These are phyloP conservation scores for Aspergillus sp. DNA, from an alignment of 2,329 filamentous ascomycete genomes.

Conservation along the genomic window DNA sequence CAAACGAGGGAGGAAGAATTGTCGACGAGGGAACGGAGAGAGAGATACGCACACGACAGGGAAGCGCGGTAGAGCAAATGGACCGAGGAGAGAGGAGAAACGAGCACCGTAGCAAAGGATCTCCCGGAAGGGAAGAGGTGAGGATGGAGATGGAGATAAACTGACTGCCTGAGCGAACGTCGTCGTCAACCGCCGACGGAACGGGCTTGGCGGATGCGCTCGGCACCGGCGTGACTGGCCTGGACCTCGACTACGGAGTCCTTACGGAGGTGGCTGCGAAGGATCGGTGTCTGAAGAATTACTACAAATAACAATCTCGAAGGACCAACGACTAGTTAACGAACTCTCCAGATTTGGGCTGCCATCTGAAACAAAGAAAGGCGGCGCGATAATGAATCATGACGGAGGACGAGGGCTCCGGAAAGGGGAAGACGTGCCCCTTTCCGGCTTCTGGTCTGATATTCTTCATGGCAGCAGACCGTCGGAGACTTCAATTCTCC, in stretches of 20 bases:
- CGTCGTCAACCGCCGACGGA: constrained; percentile 12
- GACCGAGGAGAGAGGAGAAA: neutral
- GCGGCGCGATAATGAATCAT: neutral
- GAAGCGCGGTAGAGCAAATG: neutral
- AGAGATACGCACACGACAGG: neutral
- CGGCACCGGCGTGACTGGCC: neutral
- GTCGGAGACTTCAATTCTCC: neutral
- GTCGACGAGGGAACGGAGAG: constrained; percentile 2
- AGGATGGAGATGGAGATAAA: neutral
- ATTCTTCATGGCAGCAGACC: neutral
- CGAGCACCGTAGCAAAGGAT: neutral
- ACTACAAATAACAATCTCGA: too few relatives aligned
- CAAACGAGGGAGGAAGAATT: neutral
- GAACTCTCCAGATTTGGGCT: neutral
- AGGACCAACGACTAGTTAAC: too few relatives aligned
- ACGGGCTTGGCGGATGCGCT: constrained; percentile 13
- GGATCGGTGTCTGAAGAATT: too few relatives aligned
- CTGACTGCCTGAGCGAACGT: neutral
- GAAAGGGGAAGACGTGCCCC: neutral
- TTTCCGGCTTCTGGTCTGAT: neutral
- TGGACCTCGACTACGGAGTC: neutral
- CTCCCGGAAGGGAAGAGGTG: neutral
- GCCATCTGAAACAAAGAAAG: neutral
- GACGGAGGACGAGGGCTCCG: neutral
- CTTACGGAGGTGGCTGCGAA: neutral